These are phyloP conservation scores for Rhododendron henanense DNA, from an alignment of 148 eudicot genomes.

Conservation along the genomic window DNA sequence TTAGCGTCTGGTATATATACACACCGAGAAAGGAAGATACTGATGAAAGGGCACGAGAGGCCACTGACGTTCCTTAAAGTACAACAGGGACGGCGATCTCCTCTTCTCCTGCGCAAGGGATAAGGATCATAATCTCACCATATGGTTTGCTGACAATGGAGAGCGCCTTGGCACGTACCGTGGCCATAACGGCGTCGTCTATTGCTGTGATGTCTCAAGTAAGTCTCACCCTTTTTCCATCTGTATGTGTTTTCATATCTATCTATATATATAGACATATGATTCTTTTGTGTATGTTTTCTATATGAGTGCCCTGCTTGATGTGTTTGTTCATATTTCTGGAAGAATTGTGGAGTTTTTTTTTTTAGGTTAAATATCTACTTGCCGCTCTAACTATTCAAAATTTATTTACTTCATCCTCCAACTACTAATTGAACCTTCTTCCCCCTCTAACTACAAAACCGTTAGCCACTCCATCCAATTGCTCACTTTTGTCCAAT, in stretches of 20 bases:
- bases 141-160: slow-evolving; percentile 43
- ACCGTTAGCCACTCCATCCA: no score
- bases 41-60: no score
- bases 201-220: slow-evolving; percentile 78
- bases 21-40: no score
- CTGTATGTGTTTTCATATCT: neutral
- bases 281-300: no score
- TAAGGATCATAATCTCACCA: slow-evolving; percentile 58
- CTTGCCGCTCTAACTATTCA: no score
- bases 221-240: neutral
- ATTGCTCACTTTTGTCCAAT: no score
- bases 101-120: slow-evolving; percentile 49
- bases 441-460: no score
- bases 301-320: neutral
- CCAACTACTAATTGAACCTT: no score
- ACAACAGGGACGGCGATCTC: slow-evolving; percentile 30
- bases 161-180: slow-evolving; percentile 78
- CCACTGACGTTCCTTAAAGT: no score
- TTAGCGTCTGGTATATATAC: no score
- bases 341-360: neutral
- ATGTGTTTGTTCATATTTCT: neutral
- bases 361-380: neutral
- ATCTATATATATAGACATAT: no score
- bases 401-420: no score
- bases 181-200: slow-evolving; percentile 97